A percentile compares a stretch with the other conserved stretches of the same genome.
These are phyloP conservation scores for Dimocarpus longan DNA, from an alignment of 345 rosid species.

Conservation along the genomic window DNA sequence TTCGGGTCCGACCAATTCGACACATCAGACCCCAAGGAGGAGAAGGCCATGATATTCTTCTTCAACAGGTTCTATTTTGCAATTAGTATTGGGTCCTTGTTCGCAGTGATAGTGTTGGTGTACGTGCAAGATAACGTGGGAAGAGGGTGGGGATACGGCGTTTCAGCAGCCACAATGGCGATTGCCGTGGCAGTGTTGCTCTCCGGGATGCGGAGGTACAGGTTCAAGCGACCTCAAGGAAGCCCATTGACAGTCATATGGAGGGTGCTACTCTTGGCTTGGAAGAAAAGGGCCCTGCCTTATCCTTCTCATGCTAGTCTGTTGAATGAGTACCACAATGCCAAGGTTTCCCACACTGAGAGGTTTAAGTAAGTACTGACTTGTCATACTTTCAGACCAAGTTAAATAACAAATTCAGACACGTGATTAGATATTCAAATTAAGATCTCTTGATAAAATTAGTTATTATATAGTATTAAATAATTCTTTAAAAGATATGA, in stretches of 20 bases:
- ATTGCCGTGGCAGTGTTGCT: slow-evolving; percentile 61
- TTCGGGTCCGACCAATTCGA: slow-evolving; percentile 96
- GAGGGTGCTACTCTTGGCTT: slow-evolving; percentile 73
- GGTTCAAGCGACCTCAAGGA: slow-evolving; percentile 75
- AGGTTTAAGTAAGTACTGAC: slow-evolving; percentile 50
- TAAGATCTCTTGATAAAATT: too few species aligned
- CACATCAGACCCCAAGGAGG: slow-evolving; percentile 69
- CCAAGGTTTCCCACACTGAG: slow-evolving; percentile 60
- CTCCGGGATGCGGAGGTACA: slow-evolving; percentile 60
- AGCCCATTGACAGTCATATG: slow-evolving; percentile 84
- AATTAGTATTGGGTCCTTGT: slow-evolving; percentile 80
- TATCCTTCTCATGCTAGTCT: slow-evolving; percentile 60
- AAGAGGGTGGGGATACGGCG: slow-evolving; percentile 94
- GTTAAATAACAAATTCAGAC: too few species aligned
- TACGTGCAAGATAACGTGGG: slow-evolving; percentile 89
- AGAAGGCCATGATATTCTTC: slow-evolving; percentile 77
- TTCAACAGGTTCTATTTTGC: slow-evolving; percentile 72
- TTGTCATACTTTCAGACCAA: neutral
- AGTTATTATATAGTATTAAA: too few species aligned
- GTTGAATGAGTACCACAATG: slow-evolving; percentile 56
- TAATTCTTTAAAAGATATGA: neutral
- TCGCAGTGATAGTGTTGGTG: slow-evolving; percentile 71
- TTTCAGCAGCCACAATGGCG: slow-evolving; percentile 81
- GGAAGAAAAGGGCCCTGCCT: slow-evolving; percentile 64
- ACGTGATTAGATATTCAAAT: too few species aligned